Evolutionary conservation across 331 rosid species (phyloP).

Genomic region (Quercus tomentella): DNA sequence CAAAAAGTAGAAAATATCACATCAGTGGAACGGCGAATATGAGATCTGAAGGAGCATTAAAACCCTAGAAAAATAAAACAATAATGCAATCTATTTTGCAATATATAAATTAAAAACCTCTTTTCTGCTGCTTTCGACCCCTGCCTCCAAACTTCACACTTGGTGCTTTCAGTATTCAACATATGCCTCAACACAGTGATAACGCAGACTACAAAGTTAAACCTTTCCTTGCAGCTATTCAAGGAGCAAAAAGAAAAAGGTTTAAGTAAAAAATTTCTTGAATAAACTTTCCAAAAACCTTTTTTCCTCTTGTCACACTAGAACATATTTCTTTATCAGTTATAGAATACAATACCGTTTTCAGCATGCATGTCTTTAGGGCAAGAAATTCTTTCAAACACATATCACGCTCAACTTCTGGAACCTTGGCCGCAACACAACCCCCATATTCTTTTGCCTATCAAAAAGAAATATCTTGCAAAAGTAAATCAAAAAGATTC

Average conservation of each 20-base stretch:
- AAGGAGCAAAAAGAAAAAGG: conserved; percentile 11
- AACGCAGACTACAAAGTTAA: conserved; percentile 23
- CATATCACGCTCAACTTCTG: conserved; percentile 81
- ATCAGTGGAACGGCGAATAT: background rate
- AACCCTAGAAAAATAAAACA: background rate
- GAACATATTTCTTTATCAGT: background rate
- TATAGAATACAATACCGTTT: conserved; percentile 45
- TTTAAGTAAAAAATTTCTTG: background rate
- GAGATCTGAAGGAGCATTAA: conserved; percentile 16
- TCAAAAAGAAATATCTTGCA: conserved; percentile 5
- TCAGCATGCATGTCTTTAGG: conserved; percentile 86
- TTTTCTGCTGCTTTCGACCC: conserved; percentile 23
- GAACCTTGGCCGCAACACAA: conserved; percentile 91
- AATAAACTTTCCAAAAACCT: background rate
- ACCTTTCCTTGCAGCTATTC: conserved; percentile 66
- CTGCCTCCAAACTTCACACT: conserved; percentile 21
- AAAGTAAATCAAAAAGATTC: conserved; percentile 13
- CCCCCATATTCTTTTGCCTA: conserved; percentile 85
- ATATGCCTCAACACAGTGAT: conserved; percentile 14
- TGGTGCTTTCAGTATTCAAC: background rate
- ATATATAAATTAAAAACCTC: conserved; percentile 20
- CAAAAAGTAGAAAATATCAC: conserved; percentile 20
- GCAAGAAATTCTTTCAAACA: conserved; percentile 83
- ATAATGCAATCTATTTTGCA: conserved; percentile 10
- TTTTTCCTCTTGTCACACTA: background rate